A percentile compares a stretch with the other conserved stretches of the same genome.
phyloP scores from a whole-genome alignment of 2,329 filamentous ascomycete species.

The Rhinocladiella mackenziei region DNA sequence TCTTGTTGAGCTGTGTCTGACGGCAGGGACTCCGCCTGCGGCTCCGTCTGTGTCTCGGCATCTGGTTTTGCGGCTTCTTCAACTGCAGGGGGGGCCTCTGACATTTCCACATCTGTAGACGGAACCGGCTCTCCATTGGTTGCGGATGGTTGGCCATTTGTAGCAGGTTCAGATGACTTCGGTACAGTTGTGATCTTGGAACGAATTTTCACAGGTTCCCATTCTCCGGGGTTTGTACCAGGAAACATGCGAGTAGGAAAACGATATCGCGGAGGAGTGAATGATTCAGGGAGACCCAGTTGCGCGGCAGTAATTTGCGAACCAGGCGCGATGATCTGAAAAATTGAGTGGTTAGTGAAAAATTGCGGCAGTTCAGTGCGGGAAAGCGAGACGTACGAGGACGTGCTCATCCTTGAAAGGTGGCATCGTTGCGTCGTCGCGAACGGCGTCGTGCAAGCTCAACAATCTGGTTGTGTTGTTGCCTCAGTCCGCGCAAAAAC shows the following conservation, averaged over 20 bases:
- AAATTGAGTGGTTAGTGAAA: slow-evolving; percentile 11
- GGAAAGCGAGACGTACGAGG: slow-evolving; percentile 38
- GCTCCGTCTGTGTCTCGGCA: slow-evolving; percentile 18
- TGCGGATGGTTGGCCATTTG: slow-evolving; percentile 35
- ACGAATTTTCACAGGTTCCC: slow-evolving; percentile 76
- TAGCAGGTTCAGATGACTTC: slow-evolving; percentile 21
- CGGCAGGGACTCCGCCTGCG: too few relatives aligned
- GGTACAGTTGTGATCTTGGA: slow-evolving; percentile 39
- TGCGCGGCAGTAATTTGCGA: slow-evolving; percentile 88
- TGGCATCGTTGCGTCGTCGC: slow-evolving; percentile 38
- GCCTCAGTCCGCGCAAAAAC: too few relatives aligned
- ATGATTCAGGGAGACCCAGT: slow-evolving; percentile 80
- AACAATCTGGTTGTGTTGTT: background rate
- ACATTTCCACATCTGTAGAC: slow-evolving; percentile 42
- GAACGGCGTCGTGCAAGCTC: slow-evolving; percentile 2
- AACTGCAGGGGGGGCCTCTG: background rate
- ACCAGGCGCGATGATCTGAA: slow-evolving; percentile 57
- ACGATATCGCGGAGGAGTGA: slow-evolving; percentile 82
- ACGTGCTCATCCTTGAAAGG: slow-evolving; percentile 53
- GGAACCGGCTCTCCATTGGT: slow-evolving; percentile 34
- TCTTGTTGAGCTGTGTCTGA: slow-evolving; percentile 28
- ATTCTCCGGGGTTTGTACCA: slow-evolving; percentile 70
- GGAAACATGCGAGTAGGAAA: slow-evolving; percentile 92
- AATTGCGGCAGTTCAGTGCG: background rate
- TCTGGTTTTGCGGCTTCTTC: slow-evolving; percentile 10